Evolutionary conservation across 2,329 filamentous ascomycete genomes (phyloP), one percentile per base, ranked within the genome.

Genomic region (Dryadomyces quercus-mongolicae): DNA sequence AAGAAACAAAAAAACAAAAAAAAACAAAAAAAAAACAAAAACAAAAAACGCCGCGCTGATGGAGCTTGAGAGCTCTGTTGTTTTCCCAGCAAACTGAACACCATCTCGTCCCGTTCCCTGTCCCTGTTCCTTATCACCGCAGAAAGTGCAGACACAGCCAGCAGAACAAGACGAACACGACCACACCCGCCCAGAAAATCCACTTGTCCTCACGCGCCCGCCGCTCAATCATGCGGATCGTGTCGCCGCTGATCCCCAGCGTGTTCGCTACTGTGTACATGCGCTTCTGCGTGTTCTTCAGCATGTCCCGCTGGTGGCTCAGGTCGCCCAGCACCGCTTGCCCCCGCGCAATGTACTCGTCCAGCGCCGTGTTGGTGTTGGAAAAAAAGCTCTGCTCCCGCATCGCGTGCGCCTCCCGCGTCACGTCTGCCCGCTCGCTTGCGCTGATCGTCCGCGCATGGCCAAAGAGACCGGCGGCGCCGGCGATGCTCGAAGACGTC

Each of bases 251-350:
- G 56, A 98, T 80, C 0, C 93, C 93, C 49, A 98, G 71, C 21
- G 93, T 97, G 66, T 95, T 97, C 7, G 88, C 93, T 20, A 96
- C 90, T 62, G 82, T 92, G 66, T 97, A 97, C 51, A 98, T 74
- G 66, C 84, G 82, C 67, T 85, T 85, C 70, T 98, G 93, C 21
- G 93, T 97, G 52, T 85, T 88, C 74, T 98, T 98, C 59, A 98
- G 76, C 73, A 96, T 91, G 67, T 97, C 92, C 54, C 88, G 80
- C 73, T 98, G 93, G 64, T 93, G 80, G 3, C 88, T 86, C 54
- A 98, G 70, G 69, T 97, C 91, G 7, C 87, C 86, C 31, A 97
- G 75, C 42, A 98, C 93, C 1, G 90, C 88, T 65, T 95, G 83
- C 0, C 93, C 93, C 2, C 92, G 77, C 49, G 94, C 91, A 55